Evolutionary conservation across 2,329 filamentous ascomycete species (phyloP).

Genomic region (Colletotrichum zoysiae): DNA sequence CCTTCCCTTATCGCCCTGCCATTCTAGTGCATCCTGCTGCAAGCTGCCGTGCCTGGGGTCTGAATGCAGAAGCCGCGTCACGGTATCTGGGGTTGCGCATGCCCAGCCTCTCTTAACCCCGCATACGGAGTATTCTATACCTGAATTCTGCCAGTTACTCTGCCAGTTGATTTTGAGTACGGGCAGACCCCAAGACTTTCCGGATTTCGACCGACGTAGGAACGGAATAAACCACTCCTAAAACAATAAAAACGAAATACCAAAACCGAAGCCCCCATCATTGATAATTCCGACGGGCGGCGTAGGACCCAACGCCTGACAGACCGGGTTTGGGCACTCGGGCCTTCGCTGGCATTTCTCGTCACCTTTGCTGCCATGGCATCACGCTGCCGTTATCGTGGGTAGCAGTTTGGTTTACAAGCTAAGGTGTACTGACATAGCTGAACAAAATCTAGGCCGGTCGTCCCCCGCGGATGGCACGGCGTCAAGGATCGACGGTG

Average conservation of each 20-base stretch:
- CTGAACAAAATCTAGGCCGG: constrained; percentile 18
- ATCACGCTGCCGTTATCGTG: constrained; percentile 28
- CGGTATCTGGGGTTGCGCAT: background rate
- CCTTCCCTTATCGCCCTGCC: background rate
- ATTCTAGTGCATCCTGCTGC: background rate
- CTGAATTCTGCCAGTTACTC: background rate
- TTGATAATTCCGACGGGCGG: background rate
- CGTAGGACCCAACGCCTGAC: constrained; percentile 6
- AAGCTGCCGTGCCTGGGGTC: background rate
- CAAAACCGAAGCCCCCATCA: background rate
- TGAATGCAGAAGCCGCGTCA: constrained; percentile 18
- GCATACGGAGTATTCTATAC: background rate
- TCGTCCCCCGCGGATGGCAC: constrained; percentile 31
- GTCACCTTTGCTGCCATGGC: constrained; percentile 1
- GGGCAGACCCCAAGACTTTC: background rate
- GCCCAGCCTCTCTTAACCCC: constrained; percentile 4
- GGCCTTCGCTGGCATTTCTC: background rate
- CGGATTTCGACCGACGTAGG: background rate
- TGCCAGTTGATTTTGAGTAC: constrained; percentile 8
- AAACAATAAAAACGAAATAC: background rate
- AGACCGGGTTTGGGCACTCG: background rate
- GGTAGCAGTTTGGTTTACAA: constrained; percentile 7
- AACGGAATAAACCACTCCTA: background rate
- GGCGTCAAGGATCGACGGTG: constrained; percentile 35
- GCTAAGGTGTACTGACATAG: background rate